phyloP scores from a whole-genome alignment of 2,329 filamentous ascomycete genomes.

The Colletotrichum sp. region DNA sequence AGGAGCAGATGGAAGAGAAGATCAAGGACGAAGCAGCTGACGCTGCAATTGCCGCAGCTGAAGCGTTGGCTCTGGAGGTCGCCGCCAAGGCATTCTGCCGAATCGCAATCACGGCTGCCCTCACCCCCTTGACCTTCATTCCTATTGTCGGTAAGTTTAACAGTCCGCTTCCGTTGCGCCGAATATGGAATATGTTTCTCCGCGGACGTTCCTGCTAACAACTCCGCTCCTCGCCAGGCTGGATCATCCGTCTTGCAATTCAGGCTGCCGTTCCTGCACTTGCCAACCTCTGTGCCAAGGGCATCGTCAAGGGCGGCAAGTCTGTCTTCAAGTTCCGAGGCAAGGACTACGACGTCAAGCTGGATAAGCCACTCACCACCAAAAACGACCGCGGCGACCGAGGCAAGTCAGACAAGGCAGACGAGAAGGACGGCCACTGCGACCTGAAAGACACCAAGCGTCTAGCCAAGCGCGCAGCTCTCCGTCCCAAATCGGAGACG shows the following conservation, averaged over 20 bases:
- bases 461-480: neutral
- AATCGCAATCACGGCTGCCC: slow-evolving; percentile 32
- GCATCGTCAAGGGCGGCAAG: neutral
- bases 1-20: slow-evolving; percentile 24
- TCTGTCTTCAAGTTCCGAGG: neutral
- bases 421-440: slow-evolving; percentile 36
- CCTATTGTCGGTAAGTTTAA: neutral
- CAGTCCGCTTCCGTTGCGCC: neutral
- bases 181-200: neutral
- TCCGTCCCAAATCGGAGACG: neutral
- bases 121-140: neutral
- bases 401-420: slow-evolving; percentile 30
- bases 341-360: slow-evolving; percentile 2
- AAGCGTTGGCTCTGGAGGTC: slow-evolving; percentile 33
- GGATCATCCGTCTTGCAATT: slow-evolving; percentile 10
- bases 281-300: slow-evolving; percentile 21
- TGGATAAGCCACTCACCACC: neutral
- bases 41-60: slow-evolving; percentile 29
- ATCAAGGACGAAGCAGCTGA: slow-evolving; percentile 28
- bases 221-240: neutral
- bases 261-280: slow-evolving; percentile 33
- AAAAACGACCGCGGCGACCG: neutral
- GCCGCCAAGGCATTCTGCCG: slow-evolving; percentile 39
- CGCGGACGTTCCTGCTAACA: neutral
- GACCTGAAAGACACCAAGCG: neutral